phyloP scores from a whole-genome alignment of 768 basidiomycete genomes.

The Terana coerulea region DNA sequence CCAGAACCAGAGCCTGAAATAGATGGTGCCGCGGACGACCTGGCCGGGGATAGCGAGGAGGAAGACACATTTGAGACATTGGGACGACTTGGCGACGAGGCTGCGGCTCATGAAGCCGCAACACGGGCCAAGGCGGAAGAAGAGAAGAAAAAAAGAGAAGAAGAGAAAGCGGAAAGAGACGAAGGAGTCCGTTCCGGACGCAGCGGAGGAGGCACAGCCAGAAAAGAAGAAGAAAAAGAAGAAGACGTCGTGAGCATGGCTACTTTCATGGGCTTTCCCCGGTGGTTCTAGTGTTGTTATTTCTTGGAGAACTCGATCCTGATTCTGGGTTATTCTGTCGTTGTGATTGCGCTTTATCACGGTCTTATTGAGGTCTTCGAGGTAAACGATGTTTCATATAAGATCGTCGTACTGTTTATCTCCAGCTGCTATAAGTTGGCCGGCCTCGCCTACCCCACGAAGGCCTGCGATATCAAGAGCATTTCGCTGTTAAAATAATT shows the following conservation, averaged over 20 bases:
- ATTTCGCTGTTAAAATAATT: no score
- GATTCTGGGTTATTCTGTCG: no score
- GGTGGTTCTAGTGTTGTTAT: neutral
- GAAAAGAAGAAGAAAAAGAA: conserved; percentile 29
- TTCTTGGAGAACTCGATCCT: no score
- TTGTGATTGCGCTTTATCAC: no score
- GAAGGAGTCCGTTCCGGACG: conserved; percentile 9
- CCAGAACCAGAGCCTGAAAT: neutral
- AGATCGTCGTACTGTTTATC: no score
- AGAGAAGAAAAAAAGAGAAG: conserved; percentile 28
- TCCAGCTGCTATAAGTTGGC: no score
- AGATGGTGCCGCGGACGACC: conserved; percentile 15
- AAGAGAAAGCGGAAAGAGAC: conserved; percentile 27
- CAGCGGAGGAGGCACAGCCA: conserved; percentile 9
- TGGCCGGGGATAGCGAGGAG: conserved; percentile 26
- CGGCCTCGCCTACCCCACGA: no score
- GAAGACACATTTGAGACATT: conserved; percentile 31
- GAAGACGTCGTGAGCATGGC: conserved; percentile 11
- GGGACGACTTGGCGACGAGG: conserved; percentile 28
- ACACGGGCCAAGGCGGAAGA: conserved; percentile 17
- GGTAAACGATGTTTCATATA: no score
- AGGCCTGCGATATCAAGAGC: no score
- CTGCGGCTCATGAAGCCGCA: conserved; percentile 19
- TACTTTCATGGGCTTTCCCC: neutral
- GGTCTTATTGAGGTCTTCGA: no score